Evolutionary conservation across 345 rosid species (phyloP).

Genomic region (Litchi chinensis): DNA sequence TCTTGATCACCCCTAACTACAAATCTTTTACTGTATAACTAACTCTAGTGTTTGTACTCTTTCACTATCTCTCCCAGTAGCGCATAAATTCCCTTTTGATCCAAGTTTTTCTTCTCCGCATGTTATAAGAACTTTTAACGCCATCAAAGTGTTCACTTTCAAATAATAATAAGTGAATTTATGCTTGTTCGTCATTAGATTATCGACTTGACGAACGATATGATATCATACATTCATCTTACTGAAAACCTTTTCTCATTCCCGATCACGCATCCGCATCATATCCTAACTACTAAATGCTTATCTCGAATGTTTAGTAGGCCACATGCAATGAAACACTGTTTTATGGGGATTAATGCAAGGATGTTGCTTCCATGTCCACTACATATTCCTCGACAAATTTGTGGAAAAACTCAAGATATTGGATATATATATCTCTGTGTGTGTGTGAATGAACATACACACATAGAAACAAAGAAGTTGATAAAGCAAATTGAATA

Average conservation of each 20-base stretch:
- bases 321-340: background rate
- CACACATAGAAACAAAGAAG: background rate
- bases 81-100: background rate
- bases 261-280: background rate
- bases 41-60: no score
- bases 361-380: slow-evolving; percentile 19
- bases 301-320: slow-evolving; percentile 6
- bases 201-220: no score
- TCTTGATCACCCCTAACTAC: no score
- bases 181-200: no score
- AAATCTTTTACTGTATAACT: no score
- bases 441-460: background rate
- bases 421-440: background rate
- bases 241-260: background rate
- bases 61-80: background rate
- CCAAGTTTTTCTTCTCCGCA: background rate
- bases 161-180: no score
- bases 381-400: slow-evolving; percentile 31
- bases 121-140: background rate
- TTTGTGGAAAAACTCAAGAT: slow-evolving; percentile 36
- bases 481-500: slow-evolving; percentile 11
- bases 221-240: background rate
- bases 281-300: background rate
- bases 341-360: slow-evolving; percentile 13
- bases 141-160: background rate